phyloP scores from a whole-genome alignment of 495 filamentous ascomycete species.

The Apodospora peruviana region DNA sequence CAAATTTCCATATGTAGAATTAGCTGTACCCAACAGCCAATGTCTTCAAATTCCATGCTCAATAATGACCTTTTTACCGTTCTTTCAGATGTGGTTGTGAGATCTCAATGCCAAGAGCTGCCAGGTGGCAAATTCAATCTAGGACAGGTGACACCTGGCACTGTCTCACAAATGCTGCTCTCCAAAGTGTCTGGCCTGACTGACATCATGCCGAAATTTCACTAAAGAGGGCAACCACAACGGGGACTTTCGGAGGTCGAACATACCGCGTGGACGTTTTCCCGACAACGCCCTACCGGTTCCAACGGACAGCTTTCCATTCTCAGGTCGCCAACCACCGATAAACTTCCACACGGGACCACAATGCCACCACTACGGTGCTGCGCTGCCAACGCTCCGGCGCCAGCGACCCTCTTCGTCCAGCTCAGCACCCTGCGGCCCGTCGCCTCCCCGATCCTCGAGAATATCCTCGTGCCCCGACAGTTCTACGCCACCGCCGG shows the following conservation, averaged over 20 bases:
- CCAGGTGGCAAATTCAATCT: neutral
- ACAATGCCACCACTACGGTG: slow-evolving; percentile 25
- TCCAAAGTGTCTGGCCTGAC: neutral
- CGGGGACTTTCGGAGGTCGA: too few species aligned
- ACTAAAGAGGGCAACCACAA: slow-evolving; percentile 15
- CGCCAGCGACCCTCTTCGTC: slow-evolving; percentile 32
- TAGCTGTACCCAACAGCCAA: too few species aligned
- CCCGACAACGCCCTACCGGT: too few species aligned
- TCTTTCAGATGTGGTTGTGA: too few species aligned
- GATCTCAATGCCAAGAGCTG: neutral
- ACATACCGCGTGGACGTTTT: too few species aligned
- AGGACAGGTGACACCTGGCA: neutral
- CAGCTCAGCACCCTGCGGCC: slow-evolving; percentile 29
- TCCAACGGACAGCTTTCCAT: slow-evolving; percentile 3
- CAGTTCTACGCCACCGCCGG: neutral
- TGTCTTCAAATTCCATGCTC: too few species aligned
- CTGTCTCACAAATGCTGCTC: slow-evolving; percentile 1
- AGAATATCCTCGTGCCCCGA: slow-evolving; percentile 28
- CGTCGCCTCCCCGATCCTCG: slow-evolving; percentile 25
- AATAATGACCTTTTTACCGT: too few species aligned
- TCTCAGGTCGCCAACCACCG: neutral
- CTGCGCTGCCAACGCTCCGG: slow-evolving; percentile 33
- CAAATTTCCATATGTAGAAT: too few species aligned
- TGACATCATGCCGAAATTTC: slow-evolving; percentile 42
- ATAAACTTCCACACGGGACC: neutral